These are phyloP conservation scores for Pseudogymnoascus sp. DNA, from an alignment of 2,329 filamentous ascomycete genomes.

Conservation along the genomic window DNA sequence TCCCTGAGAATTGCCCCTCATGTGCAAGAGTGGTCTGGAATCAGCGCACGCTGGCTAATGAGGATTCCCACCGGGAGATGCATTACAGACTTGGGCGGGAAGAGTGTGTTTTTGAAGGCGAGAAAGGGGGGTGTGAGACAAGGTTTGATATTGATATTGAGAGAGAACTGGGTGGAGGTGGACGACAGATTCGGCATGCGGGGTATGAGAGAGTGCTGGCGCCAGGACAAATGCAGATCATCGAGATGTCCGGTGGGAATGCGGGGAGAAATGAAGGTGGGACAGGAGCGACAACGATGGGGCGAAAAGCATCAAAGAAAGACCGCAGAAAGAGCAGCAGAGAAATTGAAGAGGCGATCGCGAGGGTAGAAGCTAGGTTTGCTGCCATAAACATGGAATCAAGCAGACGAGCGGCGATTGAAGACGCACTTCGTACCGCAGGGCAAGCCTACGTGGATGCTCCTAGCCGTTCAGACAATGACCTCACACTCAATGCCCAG, in stretches of 20 bases:
- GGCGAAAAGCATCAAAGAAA: not conserved
- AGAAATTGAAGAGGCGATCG: constrained; percentile 6
- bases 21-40: constrained; percentile 28
- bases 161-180: not conserved
- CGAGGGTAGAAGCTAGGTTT: not conserved
- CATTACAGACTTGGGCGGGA: not conserved
- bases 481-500: not conserved
- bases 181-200: not conserved
- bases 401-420: not conserved
- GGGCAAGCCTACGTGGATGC: not conserved
- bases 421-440: not conserved
- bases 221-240: not conserved
- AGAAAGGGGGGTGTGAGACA: not conserved
- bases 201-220: not conserved
- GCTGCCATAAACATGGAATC: not conserved
- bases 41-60: constrained; percentile 9
- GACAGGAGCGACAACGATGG: not conserved
- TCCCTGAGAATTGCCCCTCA: constrained; percentile 22
- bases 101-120: not conserved
- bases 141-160: constrained; percentile 1
- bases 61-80: not conserved
- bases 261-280: not conserved
- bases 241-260: not conserved
- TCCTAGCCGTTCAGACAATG: not conserved
- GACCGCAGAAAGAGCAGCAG: not conserved